These are phyloP conservation scores for Truncatella angustata DNA, from an alignment of 2,329 filamentous ascomycete species.

Conservation along the genomic window DNA sequence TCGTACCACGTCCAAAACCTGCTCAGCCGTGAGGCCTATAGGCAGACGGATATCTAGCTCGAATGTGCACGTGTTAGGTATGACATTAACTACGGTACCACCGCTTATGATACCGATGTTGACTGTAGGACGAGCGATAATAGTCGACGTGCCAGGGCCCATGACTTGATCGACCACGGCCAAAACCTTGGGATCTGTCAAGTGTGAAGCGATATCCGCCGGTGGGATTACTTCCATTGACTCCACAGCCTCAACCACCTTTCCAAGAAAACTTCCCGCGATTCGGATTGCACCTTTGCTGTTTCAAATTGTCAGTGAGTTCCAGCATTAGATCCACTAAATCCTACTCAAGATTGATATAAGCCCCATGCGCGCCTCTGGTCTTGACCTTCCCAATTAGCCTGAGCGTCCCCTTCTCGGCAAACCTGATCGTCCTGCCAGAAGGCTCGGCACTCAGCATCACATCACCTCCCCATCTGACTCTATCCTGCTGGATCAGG, in stretches of 20 bases:
- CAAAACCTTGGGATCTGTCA: neutral
- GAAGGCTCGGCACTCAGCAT: conserved; percentile 1
- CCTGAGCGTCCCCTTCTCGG: neutral
- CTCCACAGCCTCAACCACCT: neutral
- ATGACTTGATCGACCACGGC: neutral
- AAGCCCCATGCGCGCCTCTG: neutral
- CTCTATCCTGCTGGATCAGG: neutral
- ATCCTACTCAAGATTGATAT: neutral
- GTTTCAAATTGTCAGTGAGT: too few relatives aligned
- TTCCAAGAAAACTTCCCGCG: neutral
- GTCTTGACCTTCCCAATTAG: neutral
- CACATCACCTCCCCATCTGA: neutral
- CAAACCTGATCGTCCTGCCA: neutral
- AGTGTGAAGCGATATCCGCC: neutral
- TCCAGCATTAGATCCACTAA: too few relatives aligned
- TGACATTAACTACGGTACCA: neutral
- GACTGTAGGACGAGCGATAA: conserved; percentile 1
- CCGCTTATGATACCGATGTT: neutral
- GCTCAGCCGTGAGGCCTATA: neutral
- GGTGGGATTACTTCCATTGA: neutral
- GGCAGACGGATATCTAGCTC: conserved; percentile 2
- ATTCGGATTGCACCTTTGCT: conserved; percentile 3
- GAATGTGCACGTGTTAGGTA: neutral
- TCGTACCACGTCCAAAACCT: neutral
- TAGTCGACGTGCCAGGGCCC: neutral